Evolutionary conservation across 2,329 filamentous ascomycete species (phyloP).

Genomic region (Epichloe elymi): DNA sequence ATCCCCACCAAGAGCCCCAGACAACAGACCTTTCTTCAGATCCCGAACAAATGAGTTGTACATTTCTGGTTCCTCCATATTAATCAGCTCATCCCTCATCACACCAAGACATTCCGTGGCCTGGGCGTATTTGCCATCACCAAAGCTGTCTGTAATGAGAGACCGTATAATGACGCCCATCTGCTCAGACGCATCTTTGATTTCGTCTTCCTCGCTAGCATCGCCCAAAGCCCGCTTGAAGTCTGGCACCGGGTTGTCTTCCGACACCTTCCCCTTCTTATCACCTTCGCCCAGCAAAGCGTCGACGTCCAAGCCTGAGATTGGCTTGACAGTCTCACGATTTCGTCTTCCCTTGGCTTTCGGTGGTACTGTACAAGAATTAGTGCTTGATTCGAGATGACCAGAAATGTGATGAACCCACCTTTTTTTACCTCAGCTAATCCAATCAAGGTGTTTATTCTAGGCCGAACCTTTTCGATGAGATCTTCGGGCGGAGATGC

Average conservation of each 20-base stretch:
- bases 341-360: conserved; percentile 63
- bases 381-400: background rate
- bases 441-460: conserved; percentile 51
- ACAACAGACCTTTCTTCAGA: conserved; percentile 60
- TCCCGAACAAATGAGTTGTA: conserved; percentile 64
- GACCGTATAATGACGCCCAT: conserved; percentile 58
- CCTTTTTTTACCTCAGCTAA: conserved; percentile 75
- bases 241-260: conserved; percentile 72
- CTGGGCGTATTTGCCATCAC: conserved; percentile 59
- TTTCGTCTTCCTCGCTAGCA: conserved; percentile 44
- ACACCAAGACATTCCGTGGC: conserved; percentile 65
- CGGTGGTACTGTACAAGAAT: conserved; percentile 48
- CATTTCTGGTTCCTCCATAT: conserved; percentile 58
- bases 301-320: conserved; percentile 82
- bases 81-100: conserved; percentile 64
- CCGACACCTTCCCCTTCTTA: conserved; percentile 29
- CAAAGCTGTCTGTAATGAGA: conserved; percentile 60
- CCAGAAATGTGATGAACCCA: conserved; percentile 15
- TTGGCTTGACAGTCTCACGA: conserved; percentile 61
- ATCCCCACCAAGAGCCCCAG: conserved; percentile 60
- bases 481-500: conserved; percentile 59
- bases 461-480: conserved; percentile 39
- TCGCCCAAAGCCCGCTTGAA: conserved; percentile 68
- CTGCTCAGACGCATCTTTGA: conserved; percentile 58
- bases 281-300: conserved; percentile 54